A percentile compares a stretch with the other conserved stretches of the same genome.
These are phyloP conservation scores for Phialemonium atrogriseum DNA, from an alignment of 2,329 filamentous ascomycete genomes.

Conservation along the genomic window DNA sequence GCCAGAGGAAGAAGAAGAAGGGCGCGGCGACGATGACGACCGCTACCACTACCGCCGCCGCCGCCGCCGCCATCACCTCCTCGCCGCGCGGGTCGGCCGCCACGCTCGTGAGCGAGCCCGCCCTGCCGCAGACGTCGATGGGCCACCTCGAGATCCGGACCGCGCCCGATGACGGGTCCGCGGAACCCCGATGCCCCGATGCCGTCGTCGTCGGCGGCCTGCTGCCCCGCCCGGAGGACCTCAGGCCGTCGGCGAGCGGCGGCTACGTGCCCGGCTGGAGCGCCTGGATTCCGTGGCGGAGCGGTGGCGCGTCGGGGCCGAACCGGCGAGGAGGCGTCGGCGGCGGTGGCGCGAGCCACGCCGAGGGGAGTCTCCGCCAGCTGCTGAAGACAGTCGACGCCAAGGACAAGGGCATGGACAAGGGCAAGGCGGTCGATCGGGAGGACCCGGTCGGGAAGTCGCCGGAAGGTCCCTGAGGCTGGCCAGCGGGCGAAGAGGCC, in stretches of 20 bases:
- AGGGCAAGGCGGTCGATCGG: conserved; percentile 16
- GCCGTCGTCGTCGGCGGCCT: conserved; percentile 9
- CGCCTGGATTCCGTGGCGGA: conserved; percentile 38
- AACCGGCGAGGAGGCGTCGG: conserved; percentile 4
- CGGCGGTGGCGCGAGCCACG: conserved; percentile 28
- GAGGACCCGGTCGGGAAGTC: no score
- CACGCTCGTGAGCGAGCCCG: conserved; percentile 45
- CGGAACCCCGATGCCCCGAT: conserved; percentile 15
- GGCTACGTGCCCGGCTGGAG: conserved; percentile 30
- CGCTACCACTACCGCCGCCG: no score
- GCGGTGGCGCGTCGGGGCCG: conserved; percentile 14
- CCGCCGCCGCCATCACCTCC: conserved; percentile 18
- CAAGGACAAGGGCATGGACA: conserved; percentile 8
- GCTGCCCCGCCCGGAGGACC: conserved; percentile 13
- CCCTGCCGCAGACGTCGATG: conserved; percentile 47
- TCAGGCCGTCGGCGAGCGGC: conserved; percentile 14
- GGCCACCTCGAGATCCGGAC: conserved; percentile 39
- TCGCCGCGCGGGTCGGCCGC: conserved; percentile 26
- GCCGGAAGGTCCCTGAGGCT: no score
- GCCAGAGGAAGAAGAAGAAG: not conserved
- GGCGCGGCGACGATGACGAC: no score
- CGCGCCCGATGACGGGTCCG: conserved; percentile 15
- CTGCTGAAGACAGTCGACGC: conserved; percentile 33
- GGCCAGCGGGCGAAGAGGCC: no score
- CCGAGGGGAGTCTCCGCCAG: conserved; percentile 48